Base-by-base conservation (phyloP, 495 filamentous ascomycete species). In the Penicillium antarcticum region DNA sequence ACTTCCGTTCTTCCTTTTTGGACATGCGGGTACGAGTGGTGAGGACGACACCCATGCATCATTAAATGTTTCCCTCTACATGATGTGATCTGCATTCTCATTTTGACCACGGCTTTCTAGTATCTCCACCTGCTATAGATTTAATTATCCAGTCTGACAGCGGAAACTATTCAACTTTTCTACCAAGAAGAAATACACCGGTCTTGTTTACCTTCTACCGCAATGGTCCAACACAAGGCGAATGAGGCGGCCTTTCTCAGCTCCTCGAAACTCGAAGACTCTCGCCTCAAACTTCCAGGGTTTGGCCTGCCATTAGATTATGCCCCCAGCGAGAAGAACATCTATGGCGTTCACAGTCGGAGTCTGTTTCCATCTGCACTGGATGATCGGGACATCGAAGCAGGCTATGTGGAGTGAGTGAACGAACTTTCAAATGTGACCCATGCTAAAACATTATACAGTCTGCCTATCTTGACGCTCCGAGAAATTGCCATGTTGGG, bases 281-380 rank as follows among this genome's bases (percentile, higher is more conserved):
- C 13, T 37, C 58, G 52, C 3, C 57, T 66, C 12, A 9, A 32
- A 19, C 65, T 75, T 13, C 75, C 74, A n/a, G 74, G 75, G 13
- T 73, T 69, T 57, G 62, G 68, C 10, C 64, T 72, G 12, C 71
- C 73, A 13, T 45, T 77, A 21, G 67, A 69, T 51, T 72, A 43
- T 48, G 56, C 58, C 13, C 64, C 65, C 3, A 42, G 59, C 48
- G 57, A 63, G 32, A 57, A 56, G 48, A 69, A 62, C 21, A 62
- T 63, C 36, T 70, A 70, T 53, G 58, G 64, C 14, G 49, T 63
- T 3, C 52, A 54, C 17, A 54, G 52, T 18, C 55, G 57, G 14
- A 63, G 60, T 19, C 58, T 72, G 56, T 70, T 72, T 40, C 67
- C 69, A 17, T 53, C 61, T 13, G 59, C 61, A 5, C 41, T 63